These are phyloP conservation scores for Cladosporium sp. DNA, from an alignment of 2,329 filamentous ascomycete species.

Conservation along the genomic window DNA sequence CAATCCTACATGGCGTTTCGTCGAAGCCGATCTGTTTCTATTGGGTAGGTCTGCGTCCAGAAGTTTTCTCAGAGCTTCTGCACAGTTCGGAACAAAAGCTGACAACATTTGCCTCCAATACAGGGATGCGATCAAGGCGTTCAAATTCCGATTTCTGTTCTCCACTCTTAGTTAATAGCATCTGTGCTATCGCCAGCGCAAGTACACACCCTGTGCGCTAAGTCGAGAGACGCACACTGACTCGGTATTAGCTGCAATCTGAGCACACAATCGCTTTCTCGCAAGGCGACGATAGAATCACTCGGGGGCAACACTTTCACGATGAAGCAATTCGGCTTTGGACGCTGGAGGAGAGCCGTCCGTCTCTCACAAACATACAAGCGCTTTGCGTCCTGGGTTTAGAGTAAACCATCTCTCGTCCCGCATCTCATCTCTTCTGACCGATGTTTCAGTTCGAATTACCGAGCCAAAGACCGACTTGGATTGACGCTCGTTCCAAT, in stretches of 20 bases:
- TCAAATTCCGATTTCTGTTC: slow-evolving; percentile 12
- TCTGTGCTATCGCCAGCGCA: slow-evolving; percentile 15
- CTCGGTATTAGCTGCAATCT: slow-evolving; percentile 7
- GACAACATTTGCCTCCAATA: too few species aligned
- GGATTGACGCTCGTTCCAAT: slow-evolving; percentile 12
- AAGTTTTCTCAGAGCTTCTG: not conserved
- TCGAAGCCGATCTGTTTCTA: slow-evolving; percentile 17
- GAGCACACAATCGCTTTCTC: slow-evolving; percentile 13
- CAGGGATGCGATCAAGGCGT: slow-evolving; percentile 12
- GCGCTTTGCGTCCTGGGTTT: slow-evolving; percentile 15
- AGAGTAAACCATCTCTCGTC: slow-evolving; percentile 5
- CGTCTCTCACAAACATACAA: slow-evolving; percentile 14
- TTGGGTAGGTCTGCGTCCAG: slow-evolving; percentile 5
- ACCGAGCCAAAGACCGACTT: slow-evolving; percentile 15
- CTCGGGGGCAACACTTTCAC: slow-evolving; percentile 15
- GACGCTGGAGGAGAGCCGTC: slow-evolving; percentile 6
- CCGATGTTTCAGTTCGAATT: slow-evolving; percentile 10
- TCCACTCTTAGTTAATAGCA: slow-evolving; percentile 14
- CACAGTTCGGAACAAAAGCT: not conserved
- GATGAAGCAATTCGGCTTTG: slow-evolving; percentile 15
- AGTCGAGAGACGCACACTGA: not conserved
- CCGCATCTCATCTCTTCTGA: not conserved
- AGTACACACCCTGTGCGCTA: not conserved
- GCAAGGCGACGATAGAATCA: slow-evolving; percentile 7
- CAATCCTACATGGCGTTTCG: slow-evolving; percentile 17